phyloP scores from a whole-genome alignment of 176 grass and related monocot genomes.

The Microstegium vimineum region DNA sequence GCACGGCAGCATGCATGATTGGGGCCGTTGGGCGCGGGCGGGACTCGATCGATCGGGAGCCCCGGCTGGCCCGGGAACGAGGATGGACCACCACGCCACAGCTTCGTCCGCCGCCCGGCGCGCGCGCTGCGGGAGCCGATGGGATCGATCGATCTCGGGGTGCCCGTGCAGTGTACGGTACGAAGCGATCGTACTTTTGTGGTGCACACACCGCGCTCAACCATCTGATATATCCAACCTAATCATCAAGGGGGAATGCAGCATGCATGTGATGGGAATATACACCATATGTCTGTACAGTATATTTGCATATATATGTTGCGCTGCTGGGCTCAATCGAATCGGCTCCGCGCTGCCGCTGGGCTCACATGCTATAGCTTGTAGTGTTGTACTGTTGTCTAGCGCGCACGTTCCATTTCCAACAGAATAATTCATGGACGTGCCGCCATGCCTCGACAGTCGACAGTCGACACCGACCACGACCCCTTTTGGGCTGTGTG shows the following conservation, averaged over 20 bases:
- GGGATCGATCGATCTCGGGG: no score
- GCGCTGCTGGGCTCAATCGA: neutral
- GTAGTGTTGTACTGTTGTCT: no score
- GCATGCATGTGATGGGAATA: neutral
- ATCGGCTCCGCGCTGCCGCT: no score
- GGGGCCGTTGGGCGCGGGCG: neutral
- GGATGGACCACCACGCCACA: no score
- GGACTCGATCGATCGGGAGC: no score
- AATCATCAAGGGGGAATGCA: neutral
- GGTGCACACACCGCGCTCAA: neutral
- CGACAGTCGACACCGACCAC: neutral
- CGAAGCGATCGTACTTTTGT: slow-evolving; percentile 4
- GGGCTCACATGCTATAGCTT: neutral
- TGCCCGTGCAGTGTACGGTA: slow-evolving; percentile 17
- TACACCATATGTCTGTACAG: neutral
- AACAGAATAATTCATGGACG: slow-evolving; percentile 23
- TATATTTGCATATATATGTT: neutral
- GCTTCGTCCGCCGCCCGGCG: neutral
- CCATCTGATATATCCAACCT: no score
- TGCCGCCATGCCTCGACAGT: neutral
- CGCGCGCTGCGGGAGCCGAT: neutral
- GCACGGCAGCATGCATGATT: neutral
- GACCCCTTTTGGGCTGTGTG: slow-evolving; percentile 8
- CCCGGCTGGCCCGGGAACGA: no score
- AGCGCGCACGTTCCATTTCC: neutral